Conservation (phyloP, 768 basidiomycete species). For the Pisolithus sp. region DNA sequence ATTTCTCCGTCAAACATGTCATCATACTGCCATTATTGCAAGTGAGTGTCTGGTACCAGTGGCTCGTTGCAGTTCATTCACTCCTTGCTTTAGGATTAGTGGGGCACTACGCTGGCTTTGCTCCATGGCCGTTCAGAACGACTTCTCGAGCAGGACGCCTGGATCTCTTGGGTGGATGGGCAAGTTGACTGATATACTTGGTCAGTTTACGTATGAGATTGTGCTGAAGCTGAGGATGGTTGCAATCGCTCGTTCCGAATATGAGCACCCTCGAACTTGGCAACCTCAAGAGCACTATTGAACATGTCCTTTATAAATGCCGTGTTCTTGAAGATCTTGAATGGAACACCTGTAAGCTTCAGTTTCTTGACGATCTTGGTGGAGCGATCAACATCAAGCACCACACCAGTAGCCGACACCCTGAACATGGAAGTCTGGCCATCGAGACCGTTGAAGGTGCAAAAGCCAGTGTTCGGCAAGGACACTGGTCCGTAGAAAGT, state of each 20-base stretch:
- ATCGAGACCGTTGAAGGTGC: slow-evolving; percentile 85
- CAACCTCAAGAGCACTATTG: slow-evolving; percentile 84
- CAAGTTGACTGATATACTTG: slow-evolving; percentile 60
- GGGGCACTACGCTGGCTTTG: too few species aligned
- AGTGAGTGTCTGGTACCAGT: not conserved
- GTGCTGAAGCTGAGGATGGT: slow-evolving; percentile 56
- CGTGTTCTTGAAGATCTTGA: slow-evolving; percentile 99
- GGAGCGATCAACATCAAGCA: slow-evolving; percentile 87
- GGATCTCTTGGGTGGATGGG: slow-evolving; percentile 62
- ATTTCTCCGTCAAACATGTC: not conserved
- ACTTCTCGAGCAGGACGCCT: slow-evolving; percentile 40
- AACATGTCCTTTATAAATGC: slow-evolving; percentile 99
- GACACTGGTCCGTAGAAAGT: slow-evolving; percentile 95
- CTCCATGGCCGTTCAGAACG: slow-evolving; percentile 30
- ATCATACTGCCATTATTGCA: slow-evolving; percentile 3
- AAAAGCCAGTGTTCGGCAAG: slow-evolving; percentile 93
- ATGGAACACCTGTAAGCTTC: slow-evolving; percentile 91
- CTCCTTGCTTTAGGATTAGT: too few species aligned
- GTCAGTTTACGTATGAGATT: slow-evolving; percentile 60
- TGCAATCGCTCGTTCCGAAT: slow-evolving; percentile 64
- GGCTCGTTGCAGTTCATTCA: too few species aligned
- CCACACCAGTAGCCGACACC: slow-evolving; percentile 88
- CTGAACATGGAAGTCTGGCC: slow-evolving; percentile 72
- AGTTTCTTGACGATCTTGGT: slow-evolving; percentile 97
- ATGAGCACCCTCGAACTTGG: slow-evolving; percentile 98